phyloP scores from a whole-genome alignment of 352 stramenopile genomes.

The Hyaloperonospora arabidopsidis region DNA sequence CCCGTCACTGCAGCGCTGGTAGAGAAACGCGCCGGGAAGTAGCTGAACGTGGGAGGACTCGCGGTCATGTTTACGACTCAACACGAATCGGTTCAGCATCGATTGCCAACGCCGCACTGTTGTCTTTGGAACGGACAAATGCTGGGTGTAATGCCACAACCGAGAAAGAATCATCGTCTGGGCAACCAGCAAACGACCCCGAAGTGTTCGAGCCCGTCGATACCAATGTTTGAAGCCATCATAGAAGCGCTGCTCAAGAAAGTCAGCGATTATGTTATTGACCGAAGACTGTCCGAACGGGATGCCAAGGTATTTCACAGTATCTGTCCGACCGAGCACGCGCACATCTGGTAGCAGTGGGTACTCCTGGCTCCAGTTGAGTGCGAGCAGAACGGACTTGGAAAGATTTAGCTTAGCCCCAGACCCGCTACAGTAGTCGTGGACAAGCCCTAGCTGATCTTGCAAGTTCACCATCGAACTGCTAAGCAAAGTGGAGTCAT shows the following conservation, averaged over 20 bases:
- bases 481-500: constrained; percentile 1
- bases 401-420: background rate
- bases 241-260: constrained; percentile 1
- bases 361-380: background rate
- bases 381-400: background rate
- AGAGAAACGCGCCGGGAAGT: background rate
- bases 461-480: background rate
- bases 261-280: background rate
- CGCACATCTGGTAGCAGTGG: background rate
- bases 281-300: constrained; percentile 1
- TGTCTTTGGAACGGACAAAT: background rate
- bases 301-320: constrained; percentile 1
- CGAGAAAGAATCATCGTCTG: constrained; percentile 4
- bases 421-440: background rate
- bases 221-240: background rate
- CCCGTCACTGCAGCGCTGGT: background rate
- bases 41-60: background rate
- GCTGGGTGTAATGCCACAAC: constrained; percentile 1
- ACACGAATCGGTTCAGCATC: background rate
- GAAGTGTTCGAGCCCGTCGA: constrained; percentile 2
- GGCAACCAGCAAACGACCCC: constrained; percentile 3
- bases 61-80: background rate
- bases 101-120: background rate
- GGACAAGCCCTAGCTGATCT: background rate
- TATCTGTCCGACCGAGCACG: background rate